phyloP scores from a whole-genome alignment of 352 stramenopile genomes.

The Phytopythium oedochilum region DNA sequence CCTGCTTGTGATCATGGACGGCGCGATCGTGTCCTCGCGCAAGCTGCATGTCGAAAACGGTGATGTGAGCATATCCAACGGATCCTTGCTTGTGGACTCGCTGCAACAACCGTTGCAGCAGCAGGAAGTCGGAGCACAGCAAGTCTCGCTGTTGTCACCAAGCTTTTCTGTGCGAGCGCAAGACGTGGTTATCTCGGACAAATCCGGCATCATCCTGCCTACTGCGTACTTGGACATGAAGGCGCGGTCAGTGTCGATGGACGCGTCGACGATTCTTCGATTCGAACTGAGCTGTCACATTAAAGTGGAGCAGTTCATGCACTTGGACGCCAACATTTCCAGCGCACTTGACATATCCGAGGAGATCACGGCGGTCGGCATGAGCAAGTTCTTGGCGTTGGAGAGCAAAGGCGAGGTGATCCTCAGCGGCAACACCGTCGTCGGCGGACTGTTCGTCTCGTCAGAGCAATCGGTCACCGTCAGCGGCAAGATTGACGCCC shows the following conservation, averaged over 20 bases:
- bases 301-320: slow-evolving; percentile 33
- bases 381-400: slow-evolving; percentile 34
- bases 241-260: slow-evolving; percentile 43
- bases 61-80: slow-evolving; percentile 41
- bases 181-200: slow-evolving; percentile 36
- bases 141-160: background rate
- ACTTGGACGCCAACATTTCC: slow-evolving; percentile 47
- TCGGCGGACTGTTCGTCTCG: slow-evolving; percentile 44
- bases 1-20: slow-evolving; percentile 35
- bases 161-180: slow-evolving; percentile 18
- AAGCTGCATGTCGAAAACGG: slow-evolving; percentile 24
- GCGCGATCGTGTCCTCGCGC: slow-evolving; percentile 40
- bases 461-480: slow-evolving; percentile 52
- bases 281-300: slow-evolving; percentile 43
- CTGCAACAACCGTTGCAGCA: slow-evolving; percentile 5
- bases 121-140: background rate
- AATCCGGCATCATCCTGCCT: slow-evolving; percentile 36
- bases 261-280: slow-evolving; percentile 34
- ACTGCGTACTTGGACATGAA: slow-evolving; percentile 28
- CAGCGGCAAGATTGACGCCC: slow-evolving; percentile 32
- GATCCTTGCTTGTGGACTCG: slow-evolving; percentile 43
- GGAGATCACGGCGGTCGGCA: background rate
- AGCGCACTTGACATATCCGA: slow-evolving; percentile 10
- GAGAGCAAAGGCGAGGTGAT: slow-evolving; percentile 52
- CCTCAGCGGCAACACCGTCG: slow-evolving; percentile 37